Percentiles rank a stretch among this genome's conserved stretches.
Evolutionary conservation across 2,329 filamentous ascomycete species (phyloP).

Genomic region (Colletotrichum paranaense): DNA sequence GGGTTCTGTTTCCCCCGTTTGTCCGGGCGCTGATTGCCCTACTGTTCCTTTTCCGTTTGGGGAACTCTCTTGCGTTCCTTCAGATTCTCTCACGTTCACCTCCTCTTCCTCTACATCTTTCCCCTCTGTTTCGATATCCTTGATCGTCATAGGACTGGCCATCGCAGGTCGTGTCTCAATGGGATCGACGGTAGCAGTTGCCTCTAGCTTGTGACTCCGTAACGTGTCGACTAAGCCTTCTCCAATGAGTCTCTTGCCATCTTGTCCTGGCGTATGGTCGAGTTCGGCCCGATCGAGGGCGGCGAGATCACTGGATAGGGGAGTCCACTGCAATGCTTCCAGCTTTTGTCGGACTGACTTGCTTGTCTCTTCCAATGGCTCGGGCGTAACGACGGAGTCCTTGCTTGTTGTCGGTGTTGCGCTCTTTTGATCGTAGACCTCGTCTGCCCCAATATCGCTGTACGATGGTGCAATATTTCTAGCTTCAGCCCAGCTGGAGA

Average conservation of each 20-base stretch:
- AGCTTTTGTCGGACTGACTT: constrained; percentile 22
- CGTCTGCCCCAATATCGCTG: constrained; percentile 46
- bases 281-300: constrained; percentile 10
- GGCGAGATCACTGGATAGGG: constrained; percentile 18
- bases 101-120: neutral
- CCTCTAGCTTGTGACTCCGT: neutral
- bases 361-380: constrained; percentile 18
- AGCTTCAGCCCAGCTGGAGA: constrained; percentile 52
- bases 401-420: constrained; percentile 35
- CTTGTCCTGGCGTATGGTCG: constrained; percentile 11
- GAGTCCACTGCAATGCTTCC: constrained; percentile 34
- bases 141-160: constrained; percentile 17
- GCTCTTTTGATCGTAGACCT: constrained; percentile 31
- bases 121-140: neutral
- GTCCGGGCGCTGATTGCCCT: constrained; percentile 26
- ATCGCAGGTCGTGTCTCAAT: constrained; percentile 5
- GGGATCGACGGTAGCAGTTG: neutral
- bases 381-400: constrained; percentile 21
- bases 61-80: neutral
- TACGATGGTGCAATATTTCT: constrained; percentile 52
- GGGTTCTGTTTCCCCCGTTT: constrained; percentile 39
- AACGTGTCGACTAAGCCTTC: constrained; percentile 9
- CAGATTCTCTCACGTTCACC: neutral
- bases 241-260: constrained; percentile 4
- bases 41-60: neutral